Percentiles rank a stretch among this genome's conserved stretches.
These are phyloP conservation scores for Aspergillaceae sp. DNA, from an alignment of 2,329 filamentous ascomycete species.

Conservation along the genomic window DNA sequence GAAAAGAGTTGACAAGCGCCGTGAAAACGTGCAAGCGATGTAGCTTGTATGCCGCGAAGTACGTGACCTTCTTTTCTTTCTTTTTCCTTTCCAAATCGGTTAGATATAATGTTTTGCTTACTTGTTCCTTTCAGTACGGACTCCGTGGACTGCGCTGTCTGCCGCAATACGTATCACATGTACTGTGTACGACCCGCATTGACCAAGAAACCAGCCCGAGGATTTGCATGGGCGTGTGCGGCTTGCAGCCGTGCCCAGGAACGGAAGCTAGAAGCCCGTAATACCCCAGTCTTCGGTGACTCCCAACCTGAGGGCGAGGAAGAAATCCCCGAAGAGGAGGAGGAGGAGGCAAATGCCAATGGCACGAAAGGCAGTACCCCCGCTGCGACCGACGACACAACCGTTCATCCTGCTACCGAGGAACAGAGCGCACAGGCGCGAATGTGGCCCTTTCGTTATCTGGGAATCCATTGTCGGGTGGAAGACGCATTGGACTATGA, in stretches of 20 bases:
- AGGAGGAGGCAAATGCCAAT: constrained; percentile 57
- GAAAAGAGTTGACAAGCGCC: constrained; percentile 90
- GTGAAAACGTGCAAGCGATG: constrained; percentile 96
- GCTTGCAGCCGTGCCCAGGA: constrained; percentile 95
- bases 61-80: constrained; percentile 32
- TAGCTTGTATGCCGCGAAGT: constrained; percentile 82
- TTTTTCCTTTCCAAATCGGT: not conserved
- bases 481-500: constrained; percentile 96
- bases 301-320: constrained; percentile 51
- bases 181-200: constrained; percentile 88
- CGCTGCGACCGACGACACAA: constrained; percentile 45
- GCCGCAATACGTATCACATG: constrained; percentile 95
- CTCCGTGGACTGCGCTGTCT: constrained; percentile 95
- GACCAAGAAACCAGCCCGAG: constrained; percentile 90
- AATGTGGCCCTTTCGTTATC: constrained; percentile 91
- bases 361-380: constrained; percentile 59
- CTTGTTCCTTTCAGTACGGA: constrained; percentile 55
- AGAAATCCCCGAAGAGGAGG: constrained; percentile 60
- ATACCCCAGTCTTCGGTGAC: constrained; percentile 64
- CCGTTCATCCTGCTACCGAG: constrained; percentile 57
- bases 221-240: constrained; percentile 96
- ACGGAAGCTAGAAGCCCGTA: constrained; percentile 78
- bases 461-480: constrained; percentile 89
- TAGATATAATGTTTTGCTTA: not conserved
- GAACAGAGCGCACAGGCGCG: constrained; percentile 89